These are phyloP conservation scores for Purpureocillium takamizusanense DNA, from an alignment of 2,329 filamentous ascomycete species.

Conservation along the genomic window DNA sequence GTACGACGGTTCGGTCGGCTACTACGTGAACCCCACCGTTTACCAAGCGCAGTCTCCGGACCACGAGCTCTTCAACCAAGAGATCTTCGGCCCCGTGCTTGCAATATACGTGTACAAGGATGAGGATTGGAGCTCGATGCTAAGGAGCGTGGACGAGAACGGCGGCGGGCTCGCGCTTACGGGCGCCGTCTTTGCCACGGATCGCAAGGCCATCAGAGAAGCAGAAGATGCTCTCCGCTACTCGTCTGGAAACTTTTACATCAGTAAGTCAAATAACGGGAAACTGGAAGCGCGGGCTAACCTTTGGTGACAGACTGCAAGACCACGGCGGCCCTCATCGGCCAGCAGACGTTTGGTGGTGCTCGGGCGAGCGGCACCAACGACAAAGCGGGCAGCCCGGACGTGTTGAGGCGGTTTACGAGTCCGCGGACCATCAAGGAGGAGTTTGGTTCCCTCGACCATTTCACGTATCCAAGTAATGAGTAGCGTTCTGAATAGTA, in stretches of 20 bases:
- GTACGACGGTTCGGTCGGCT: conserved; percentile 32
- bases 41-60: conserved; percentile 30
- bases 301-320: conserved; percentile 32
- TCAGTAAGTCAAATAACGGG: conserved; percentile 21
- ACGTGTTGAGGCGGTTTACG: conserved; percentile 40
- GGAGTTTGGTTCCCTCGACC: conserved; percentile 28
- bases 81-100: conserved; percentile 41
- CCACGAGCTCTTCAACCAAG: conserved; percentile 34
- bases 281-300: not conserved
- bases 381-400: conserved; percentile 46
- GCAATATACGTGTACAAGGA: conserved; percentile 39
- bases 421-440: conserved; percentile 44
- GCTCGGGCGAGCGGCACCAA: conserved; percentile 43
- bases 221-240: conserved; percentile 43
- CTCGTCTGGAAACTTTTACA: conserved; percentile 48
- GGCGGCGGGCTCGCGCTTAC: conserved; percentile 37
- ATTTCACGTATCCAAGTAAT: conserved; percentile 42
- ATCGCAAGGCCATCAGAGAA: conserved; percentile 35
- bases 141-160: conserved; percentile 29
- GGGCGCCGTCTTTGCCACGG: conserved; percentile 39
- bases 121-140: conserved; percentile 20
- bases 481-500: conserved; percentile 12
- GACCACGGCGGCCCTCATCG: conserved; percentile 45
- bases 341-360: conserved; percentile 48
- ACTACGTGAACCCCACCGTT: conserved; percentile 36